phyloP scores from a whole-genome alignment of 2,329 filamentous ascomycete genomes.

The Hypoxylon sp. region DNA sequence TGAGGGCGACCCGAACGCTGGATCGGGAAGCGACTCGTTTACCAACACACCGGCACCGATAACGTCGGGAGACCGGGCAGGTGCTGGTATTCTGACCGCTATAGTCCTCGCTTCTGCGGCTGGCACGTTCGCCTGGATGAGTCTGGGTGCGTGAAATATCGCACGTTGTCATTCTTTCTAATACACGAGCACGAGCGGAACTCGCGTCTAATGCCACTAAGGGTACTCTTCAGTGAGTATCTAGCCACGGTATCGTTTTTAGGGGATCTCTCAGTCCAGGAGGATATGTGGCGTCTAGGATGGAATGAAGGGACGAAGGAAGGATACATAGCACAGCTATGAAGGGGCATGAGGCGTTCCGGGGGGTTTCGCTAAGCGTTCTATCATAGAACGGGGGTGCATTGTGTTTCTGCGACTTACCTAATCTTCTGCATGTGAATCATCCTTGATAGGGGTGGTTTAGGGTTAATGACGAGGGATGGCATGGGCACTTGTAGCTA shows the following conservation, averaged over 20 bases:
- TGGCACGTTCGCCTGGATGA: slow-evolving; percentile 66
- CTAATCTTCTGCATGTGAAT: slow-evolving; percentile 13
- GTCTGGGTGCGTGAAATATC: slow-evolving; percentile 55
- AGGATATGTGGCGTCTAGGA: slow-evolving; percentile 36
- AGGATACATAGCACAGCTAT: slow-evolving; percentile 20
- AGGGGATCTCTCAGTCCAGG: slow-evolving; percentile 1
- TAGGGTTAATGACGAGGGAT: slow-evolving; percentile 12
- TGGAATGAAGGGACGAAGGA: slow-evolving; percentile 30
- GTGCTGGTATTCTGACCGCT: slow-evolving; percentile 64
- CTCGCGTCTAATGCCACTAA: slow-evolving; percentile 11
- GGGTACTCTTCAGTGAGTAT: background rate
- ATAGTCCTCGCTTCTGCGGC: slow-evolving; percentile 59
- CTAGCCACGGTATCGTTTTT: background rate
- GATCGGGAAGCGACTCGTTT: slow-evolving; percentile 56
- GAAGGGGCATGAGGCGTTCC: slow-evolving; percentile 34
- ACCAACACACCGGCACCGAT: slow-evolving; percentile 55
- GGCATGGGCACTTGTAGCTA: slow-evolving; percentile 5
- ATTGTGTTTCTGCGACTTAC: slow-evolving; percentile 19
- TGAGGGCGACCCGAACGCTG: slow-evolving; percentile 61
- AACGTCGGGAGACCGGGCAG: slow-evolving; percentile 62
- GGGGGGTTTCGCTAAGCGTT: slow-evolving; percentile 12
- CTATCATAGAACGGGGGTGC: slow-evolving; percentile 2
- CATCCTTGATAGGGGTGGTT: slow-evolving; percentile 5
- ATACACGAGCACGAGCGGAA: background rate
- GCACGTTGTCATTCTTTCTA: background rate